These are phyloP conservation scores for Suhomyces sp. DNA, from an alignment of 805 yeast genomes.

Conservation along the genomic window DNA sequence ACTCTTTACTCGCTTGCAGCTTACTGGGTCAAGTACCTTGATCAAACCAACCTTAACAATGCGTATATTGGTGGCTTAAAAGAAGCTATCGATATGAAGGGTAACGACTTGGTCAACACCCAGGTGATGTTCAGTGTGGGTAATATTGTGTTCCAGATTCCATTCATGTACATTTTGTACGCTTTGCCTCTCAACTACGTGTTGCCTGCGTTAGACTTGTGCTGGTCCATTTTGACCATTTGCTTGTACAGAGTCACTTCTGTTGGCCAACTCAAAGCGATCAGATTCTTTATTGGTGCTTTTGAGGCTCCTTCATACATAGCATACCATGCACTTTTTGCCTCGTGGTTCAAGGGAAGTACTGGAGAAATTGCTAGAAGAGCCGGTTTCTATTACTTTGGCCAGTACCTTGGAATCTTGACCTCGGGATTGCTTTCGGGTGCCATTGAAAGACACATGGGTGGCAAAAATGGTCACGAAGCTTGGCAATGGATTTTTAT, in stretches of 20 bases:
- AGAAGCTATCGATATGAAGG: constrained; percentile 53
- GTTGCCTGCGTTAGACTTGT: constrained; percentile 54
- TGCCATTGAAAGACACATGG: constrained; percentile 44
- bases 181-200: constrained; percentile 53
- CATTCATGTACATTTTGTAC: constrained; percentile 57
- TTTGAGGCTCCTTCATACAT: constrained; percentile 61
- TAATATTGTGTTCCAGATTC: constrained; percentile 57
- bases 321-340: constrained; percentile 38
- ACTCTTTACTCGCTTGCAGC: constrained; percentile 35
- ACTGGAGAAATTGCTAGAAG: constrained; percentile 56
- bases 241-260: constrained; percentile 49
- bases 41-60: constrained; percentile 56
- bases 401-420: constrained; percentile 60
- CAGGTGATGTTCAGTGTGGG: constrained; percentile 61
- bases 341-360: constrained; percentile 14
- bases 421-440: constrained; percentile 64
- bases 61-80: constrained; percentile 67
- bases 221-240: constrained; percentile 68
- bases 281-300: constrained; percentile 64
- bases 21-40: constrained; percentile 68
- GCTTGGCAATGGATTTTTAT: constrained; percentile 78
- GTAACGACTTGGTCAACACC: constrained; percentile 60
- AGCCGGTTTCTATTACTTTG: constrained; percentile 59
- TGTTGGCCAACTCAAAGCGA: constrained; percentile 52
- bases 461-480: constrained; percentile 50